phyloP scores from a whole-genome alignment of 23 red algal species.

The Gracilariopsis chorda region DNA sequence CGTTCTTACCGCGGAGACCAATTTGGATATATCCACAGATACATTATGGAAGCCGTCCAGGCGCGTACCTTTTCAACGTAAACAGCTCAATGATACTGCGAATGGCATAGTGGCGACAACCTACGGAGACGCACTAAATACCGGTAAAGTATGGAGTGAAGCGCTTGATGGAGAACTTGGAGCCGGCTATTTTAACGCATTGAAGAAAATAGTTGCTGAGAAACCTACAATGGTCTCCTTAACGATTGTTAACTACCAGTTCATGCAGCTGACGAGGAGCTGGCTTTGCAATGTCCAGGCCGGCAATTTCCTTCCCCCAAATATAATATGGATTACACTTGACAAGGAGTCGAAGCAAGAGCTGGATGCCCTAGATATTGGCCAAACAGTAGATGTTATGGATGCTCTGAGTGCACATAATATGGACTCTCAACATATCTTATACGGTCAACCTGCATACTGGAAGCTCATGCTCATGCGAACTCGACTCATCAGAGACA shows the following conservation, averaged over 20 bases:
- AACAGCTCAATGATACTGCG: neutral
- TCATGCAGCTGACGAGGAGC: slow-evolving; percentile 44
- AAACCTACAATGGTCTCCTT: slow-evolving; percentile 55
- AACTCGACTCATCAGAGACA: slow-evolving; percentile 61
- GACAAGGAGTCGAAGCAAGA: slow-evolving; percentile 32
- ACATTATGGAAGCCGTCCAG: neutral
- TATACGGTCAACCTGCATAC: slow-evolving; percentile 57
- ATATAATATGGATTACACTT: slow-evolving; percentile 52
- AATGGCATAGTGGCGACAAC: slow-evolving; percentile 3
- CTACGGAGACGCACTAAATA: slow-evolving; percentile 11
- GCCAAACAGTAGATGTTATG: slow-evolving; percentile 39
- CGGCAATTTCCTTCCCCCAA: slow-evolving; percentile 35
- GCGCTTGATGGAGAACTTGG: slow-evolving; percentile 41
- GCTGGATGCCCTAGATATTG: neutral
- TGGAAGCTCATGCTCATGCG: slow-evolving; percentile 74
- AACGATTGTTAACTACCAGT: slow-evolving; percentile 45
- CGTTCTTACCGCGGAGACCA: slow-evolving; percentile 29
- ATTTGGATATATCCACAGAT: neutral
- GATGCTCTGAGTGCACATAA: slow-evolving; percentile 28
- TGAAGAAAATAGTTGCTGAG: slow-evolving; percentile 48
- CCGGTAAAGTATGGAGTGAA: slow-evolving; percentile 35
- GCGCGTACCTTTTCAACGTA: too few species aligned
- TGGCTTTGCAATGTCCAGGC: slow-evolving; percentile 69
- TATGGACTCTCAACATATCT: slow-evolving; percentile 14
- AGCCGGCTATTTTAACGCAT: slow-evolving; percentile 13